Evolutionary conservation across 148 eudicot genomes (phyloP), one percentile per base, ranked within the genome.

Genomic region (Fagopyrum homotropicum): DNA sequence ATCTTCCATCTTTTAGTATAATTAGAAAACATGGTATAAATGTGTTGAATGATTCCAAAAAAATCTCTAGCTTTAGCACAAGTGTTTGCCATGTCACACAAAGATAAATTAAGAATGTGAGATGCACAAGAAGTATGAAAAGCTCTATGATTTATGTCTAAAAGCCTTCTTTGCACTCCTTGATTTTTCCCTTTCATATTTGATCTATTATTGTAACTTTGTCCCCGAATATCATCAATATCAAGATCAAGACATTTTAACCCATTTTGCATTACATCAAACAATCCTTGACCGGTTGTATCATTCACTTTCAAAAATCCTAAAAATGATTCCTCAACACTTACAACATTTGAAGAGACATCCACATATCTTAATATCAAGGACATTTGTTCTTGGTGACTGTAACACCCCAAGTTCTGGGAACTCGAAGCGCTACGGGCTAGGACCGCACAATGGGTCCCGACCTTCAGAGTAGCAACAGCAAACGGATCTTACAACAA

Each of bases 1-100:
- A 78, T 44, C 19, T 79, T 1, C 78, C 84, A 81, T 54, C 82
- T 77, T 40, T 84, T 81, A 16, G 76, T 79, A 16, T 80, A 84
- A 75, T 10, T 35, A 11, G 76, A 45, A 81, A 84, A 79, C 45
- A 84, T 52, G 11, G 82, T 68, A 48, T 84, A 22, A 22, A 22
- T 22, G 26, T 22, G 26, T 22, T 22, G 26, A 22, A 22, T 22
- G 26, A 22, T 22, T 22, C 26, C 26, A 22, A 22, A 22, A 22
- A 22, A 22, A 22, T 22, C 26, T 22, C 26, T 22, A 22, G 26
- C 26, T 22, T 22, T 22, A 22, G 0, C 52, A 75, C 76, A 76
- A 19, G 76, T 7, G 15, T 79, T 69, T 16, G 80, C 80, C 76
- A 79, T 81, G 75, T 83, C 52, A 9, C 52, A 49, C 52, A 7